These are phyloP conservation scores for Globisporangium splendens DNA, from an alignment of 352 stramenopile genomes.

Conservation along the genomic window DNA sequence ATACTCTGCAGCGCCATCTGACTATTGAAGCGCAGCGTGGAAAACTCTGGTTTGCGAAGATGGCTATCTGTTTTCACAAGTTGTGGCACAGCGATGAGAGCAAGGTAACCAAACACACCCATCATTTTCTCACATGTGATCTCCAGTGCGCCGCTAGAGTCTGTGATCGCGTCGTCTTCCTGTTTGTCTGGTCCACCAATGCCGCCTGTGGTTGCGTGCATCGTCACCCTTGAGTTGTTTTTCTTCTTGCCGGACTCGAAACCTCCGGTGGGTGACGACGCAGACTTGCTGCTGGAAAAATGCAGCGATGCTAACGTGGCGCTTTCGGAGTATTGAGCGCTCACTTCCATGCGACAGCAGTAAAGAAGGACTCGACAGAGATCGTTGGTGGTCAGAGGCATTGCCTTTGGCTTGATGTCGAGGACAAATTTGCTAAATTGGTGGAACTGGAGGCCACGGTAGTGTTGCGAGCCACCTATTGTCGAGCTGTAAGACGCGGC, in stretches of 20 bases:
- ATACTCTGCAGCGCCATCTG: slow-evolving; percentile 34
- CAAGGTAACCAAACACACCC: slow-evolving; percentile 18
- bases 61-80: slow-evolving; percentile 29
- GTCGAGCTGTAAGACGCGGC: slow-evolving; percentile 43
- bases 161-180: not conserved
- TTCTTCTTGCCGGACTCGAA: not conserved
- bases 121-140: slow-evolving; percentile 17
- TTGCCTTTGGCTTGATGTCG: slow-evolving; percentile 40
- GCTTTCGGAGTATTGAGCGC: slow-evolving; percentile 12
- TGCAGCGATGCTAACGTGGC: slow-evolving; percentile 17
- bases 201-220: slow-evolving; percentile 6
- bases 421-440: slow-evolving; percentile 50
- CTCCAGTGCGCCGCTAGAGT: slow-evolving; percentile 10
- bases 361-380: slow-evolving; percentile 58
- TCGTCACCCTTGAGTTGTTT: slow-evolving; percentile 1
- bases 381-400: slow-evolving; percentile 37
- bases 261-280: not conserved
- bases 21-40: slow-evolving; percentile 2
- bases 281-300: slow-evolving; percentile 8
- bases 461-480: slow-evolving; percentile 20
- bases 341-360: slow-evolving; percentile 34
- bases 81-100: slow-evolving; percentile 26
- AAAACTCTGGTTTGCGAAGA: slow-evolving; percentile 5
- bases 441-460: slow-evolving; percentile 40
- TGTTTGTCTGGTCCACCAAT: not conserved